Conservation (phyloP, 148 eudicot species). For the Persicaria tinctoria region DNA sequence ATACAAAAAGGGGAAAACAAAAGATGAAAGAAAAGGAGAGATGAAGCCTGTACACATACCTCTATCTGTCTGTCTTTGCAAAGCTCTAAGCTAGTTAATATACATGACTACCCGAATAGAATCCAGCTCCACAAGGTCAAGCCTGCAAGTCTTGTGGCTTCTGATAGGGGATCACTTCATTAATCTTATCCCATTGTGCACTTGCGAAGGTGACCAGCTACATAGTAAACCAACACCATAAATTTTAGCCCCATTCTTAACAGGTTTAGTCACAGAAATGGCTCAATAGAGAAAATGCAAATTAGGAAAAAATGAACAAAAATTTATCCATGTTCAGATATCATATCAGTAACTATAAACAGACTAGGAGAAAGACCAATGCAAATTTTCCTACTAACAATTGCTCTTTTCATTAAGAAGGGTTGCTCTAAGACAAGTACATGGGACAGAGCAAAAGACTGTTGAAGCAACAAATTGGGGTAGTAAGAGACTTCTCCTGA, state of each 20-base stretch:
- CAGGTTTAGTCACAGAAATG: not conserved
- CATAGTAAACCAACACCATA: not conserved
- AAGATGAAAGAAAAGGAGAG: not conserved
- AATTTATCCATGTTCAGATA: not conserved
- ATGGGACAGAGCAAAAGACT: not conserved
- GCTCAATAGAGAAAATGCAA: not conserved
- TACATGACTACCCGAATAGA: slow-evolving; percentile 4
- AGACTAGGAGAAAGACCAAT: not conserved
- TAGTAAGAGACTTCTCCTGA: not conserved
- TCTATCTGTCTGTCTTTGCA: not conserved
- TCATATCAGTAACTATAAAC: not conserved
- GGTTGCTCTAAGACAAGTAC: not conserved
- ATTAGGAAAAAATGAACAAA: not conserved
- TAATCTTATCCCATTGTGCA: slow-evolving; percentile 1
- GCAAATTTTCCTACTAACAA: not conserved
- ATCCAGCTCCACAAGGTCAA: not conserved
- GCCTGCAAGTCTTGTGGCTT: not conserved
- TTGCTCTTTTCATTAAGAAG: not conserved
- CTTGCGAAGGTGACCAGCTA: slow-evolving; percentile 1
- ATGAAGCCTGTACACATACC: not conserved
- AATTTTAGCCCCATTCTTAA: not conserved
- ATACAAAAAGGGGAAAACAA: not conserved
- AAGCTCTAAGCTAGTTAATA: not conserved
- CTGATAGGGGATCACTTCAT: slow-evolving; percentile 9
- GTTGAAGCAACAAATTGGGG: not conserved